Conservation (phyloP, 1,139 yeast genomes). For the Zygosaccharomyces sapae region DNA sequence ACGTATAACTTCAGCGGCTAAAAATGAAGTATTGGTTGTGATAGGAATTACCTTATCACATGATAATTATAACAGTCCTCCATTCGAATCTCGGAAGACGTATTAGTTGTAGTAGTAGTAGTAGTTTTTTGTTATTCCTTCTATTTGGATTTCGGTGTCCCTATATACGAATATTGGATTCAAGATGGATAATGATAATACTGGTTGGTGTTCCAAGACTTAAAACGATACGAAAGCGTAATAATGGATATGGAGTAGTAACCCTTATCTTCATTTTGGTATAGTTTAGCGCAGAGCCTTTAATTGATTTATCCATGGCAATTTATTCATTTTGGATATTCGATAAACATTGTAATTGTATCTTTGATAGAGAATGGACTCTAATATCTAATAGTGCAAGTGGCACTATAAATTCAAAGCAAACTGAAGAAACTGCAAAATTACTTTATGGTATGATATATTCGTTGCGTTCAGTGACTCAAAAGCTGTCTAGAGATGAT, state of each 20-base stretch:
- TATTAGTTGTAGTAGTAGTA: too few species aligned
- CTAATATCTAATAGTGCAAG: slow-evolving; percentile 32
- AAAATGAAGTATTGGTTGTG: too few species aligned
- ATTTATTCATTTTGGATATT: slow-evolving; percentile 83
- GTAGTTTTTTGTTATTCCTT: too few species aligned
- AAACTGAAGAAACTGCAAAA: slow-evolving; percentile 65
- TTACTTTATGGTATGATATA: slow-evolving; percentile 82
- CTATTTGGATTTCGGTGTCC: background rate
- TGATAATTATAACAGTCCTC: too few species aligned
- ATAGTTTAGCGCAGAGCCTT: too few species aligned
- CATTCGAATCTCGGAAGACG: background rate
- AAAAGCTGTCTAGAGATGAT: slow-evolving; percentile 46
- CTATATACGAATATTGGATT: background rate
- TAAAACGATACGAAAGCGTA: too few species aligned
- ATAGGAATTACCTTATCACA: too few species aligned
- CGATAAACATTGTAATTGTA: slow-evolving; percentile 83
- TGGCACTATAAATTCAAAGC: slow-evolving; percentile 53
- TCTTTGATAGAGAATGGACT: slow-evolving; percentile 63
- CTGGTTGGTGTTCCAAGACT: too few species aligned
- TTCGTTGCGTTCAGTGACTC: slow-evolving; percentile 70
- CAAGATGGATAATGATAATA: background rate
- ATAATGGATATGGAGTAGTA: too few species aligned
- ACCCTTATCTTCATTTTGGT: too few species aligned
- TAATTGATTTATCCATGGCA: slow-evolving; percentile 38
- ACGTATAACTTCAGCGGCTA: too few species aligned